Conservation (phyloP, 352 stramenopile species). For the Globisporangium lucens region DNA sequence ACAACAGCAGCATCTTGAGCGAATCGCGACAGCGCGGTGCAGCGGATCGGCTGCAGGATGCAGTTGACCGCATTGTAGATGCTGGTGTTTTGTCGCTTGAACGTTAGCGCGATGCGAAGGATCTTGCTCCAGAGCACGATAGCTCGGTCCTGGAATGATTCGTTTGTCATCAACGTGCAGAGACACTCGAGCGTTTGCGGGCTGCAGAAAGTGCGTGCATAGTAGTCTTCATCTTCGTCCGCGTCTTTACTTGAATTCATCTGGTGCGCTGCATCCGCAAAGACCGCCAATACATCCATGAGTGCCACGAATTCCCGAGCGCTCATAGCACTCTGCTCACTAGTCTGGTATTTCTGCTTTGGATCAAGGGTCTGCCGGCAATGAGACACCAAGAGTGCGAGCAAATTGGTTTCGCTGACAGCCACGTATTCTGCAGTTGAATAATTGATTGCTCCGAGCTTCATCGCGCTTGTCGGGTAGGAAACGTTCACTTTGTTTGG, state of each 20-base stretch:
- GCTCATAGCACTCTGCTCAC: constrained; percentile 17
- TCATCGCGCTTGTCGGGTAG: constrained; percentile 46
- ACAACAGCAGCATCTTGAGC: constrained; percentile 23
- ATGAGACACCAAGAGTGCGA: constrained; percentile 46
- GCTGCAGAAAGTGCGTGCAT: constrained; percentile 31
- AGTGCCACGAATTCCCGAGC: constrained; percentile 33
- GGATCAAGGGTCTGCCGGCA: constrained; percentile 32
- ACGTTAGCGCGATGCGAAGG: constrained; percentile 26
- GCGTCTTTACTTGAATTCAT: not conserved
- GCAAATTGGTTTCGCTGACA: constrained; percentile 34
- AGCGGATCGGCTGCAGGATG: constrained; percentile 50
- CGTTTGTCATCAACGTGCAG: constrained; percentile 32
- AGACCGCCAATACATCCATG: constrained; percentile 42
- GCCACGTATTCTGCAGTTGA: constrained; percentile 17
- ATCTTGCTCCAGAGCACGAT: constrained; percentile 40
- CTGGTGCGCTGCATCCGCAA: constrained; percentile 14
- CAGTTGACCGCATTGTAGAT: constrained; percentile 51
- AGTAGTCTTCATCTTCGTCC: constrained; percentile 27
- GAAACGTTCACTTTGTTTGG: constrained; percentile 42
- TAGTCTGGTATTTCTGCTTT: constrained; percentile 7
- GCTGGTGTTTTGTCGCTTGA: constrained; percentile 34
- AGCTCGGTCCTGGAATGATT: constrained; percentile 30
- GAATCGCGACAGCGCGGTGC: constrained; percentile 38
- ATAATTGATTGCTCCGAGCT: constrained; percentile 22
- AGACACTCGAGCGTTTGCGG: constrained; percentile 42